These are phyloP conservation scores for Zygoascus sp. DNA, from an alignment of 1,139 yeast genomes.

Conservation along the genomic window DNA sequence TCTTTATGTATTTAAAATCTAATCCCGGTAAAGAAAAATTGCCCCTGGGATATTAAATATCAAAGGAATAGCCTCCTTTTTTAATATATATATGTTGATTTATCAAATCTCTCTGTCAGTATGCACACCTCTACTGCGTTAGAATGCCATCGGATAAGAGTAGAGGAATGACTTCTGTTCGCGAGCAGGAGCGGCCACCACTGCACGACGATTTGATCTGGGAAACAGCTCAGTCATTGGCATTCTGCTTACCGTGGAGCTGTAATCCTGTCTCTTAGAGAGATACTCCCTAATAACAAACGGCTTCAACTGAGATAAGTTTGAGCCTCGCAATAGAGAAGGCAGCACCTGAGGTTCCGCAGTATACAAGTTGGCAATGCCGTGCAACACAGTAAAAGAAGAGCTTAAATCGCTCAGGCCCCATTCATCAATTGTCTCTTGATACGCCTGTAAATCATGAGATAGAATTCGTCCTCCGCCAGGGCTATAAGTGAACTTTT, in stretches of 20 bases:
- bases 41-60: too few relatives aligned
- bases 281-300: slow-evolving; percentile 64
- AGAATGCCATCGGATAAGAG: slow-evolving; percentile 9
- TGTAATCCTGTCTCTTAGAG: slow-evolving; percentile 61
- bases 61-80: too few relatives aligned
- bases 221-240: slow-evolving; percentile 15
- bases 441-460: slow-evolving; percentile 77
- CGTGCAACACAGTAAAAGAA: slow-evolving; percentile 67
- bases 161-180: slow-evolving; percentile 1
- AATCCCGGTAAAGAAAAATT: too few relatives aligned
- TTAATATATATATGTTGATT: too few relatives aligned
- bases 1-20: too few relatives aligned
- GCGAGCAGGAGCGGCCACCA: background rate
- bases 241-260: slow-evolving; percentile 51
- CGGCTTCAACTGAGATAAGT: slow-evolving; percentile 64
- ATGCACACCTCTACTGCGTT: too few relatives aligned
- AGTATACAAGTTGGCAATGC: slow-evolving; percentile 78
- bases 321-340: slow-evolving; percentile 80
- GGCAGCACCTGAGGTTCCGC: slow-evolving; percentile 71
- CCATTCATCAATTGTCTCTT: slow-evolving; percentile 70
- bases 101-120: too few relatives aligned
- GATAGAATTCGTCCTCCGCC: slow-evolving; percentile 84
- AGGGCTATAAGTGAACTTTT: slow-evolving; percentile 69
- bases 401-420: slow-evolving; percentile 59
- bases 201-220: slow-evolving; percentile 1